Percentiles rank a stretch among this genome's conserved stretches.
Evolutionary conservation across 768 basidiomycete species (phyloP).

Genomic region (Tremella fuciformis): DNA sequence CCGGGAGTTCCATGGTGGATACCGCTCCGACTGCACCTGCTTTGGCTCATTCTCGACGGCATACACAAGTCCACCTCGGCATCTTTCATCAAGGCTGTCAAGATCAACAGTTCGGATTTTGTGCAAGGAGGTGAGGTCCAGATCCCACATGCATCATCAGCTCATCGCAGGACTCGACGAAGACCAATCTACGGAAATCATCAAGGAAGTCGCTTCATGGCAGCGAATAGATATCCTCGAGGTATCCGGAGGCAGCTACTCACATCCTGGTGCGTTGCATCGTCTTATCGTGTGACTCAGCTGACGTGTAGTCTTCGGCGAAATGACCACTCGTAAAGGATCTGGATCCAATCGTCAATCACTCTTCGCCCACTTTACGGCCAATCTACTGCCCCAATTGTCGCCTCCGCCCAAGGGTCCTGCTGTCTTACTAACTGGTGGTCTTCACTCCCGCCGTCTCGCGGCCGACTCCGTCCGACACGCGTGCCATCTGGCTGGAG

Average conservation of each 20-base stretch:
- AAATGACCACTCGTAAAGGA: not conserved
- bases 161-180: conserved; percentile 35
- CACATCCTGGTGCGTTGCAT: conserved; percentile 25
- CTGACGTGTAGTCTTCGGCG: conserved; percentile 26
- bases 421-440: conserved; percentile 41
- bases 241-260: conserved; percentile 43
- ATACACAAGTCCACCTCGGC: conserved; percentile 17
- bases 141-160: not conserved
- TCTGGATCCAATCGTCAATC: conserved; percentile 34
- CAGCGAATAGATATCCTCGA: conserved; percentile 38
- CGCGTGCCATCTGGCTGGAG: conserved; percentile 41
- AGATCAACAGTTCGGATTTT: conserved; percentile 48
- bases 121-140: conserved; percentile 39
- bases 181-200: conserved; percentile 24
- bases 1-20: conserved; percentile 31
- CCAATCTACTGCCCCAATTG: conserved; percentile 29
- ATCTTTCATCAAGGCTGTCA: conserved; percentile 37
- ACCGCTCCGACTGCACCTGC: conserved; percentile 33
- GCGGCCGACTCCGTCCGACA: conserved; percentile 26
- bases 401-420: conserved; percentile 37
- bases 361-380: conserved; percentile 44
- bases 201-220: conserved; percentile 41
- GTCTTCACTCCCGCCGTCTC: conserved; percentile 31
- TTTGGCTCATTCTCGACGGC: conserved; percentile 35
- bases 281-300: not conserved